Evolutionary conservation across 2,329 filamentous ascomycete species (phyloP).

Genomic region (Aspergillus pseudoglaucus): DNA sequence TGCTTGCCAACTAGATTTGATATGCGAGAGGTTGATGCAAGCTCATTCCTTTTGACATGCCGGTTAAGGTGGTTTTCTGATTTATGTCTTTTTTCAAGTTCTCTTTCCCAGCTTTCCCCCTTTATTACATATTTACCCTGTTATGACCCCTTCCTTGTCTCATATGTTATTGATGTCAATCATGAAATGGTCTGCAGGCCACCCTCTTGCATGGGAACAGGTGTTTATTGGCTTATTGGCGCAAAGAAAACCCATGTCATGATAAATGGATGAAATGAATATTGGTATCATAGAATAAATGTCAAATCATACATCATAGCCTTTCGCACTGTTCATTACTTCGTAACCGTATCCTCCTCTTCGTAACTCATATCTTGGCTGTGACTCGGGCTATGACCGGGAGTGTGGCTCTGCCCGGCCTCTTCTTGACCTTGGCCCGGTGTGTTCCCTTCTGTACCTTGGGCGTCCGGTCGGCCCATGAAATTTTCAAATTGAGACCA

Average conservation of each 20-base stretch:
- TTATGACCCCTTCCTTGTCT: constrained; percentile 6
- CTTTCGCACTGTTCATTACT: not conserved
- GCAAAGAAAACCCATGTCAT: constrained; percentile 10
- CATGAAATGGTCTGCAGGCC: constrained; percentile 25
- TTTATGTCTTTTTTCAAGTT: constrained; percentile 14
- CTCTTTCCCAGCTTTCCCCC: constrained; percentile 14
- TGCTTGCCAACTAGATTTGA: not conserved
- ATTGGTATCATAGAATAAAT: not conserved
- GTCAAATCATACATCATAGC: not conserved
- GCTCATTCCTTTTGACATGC: not conserved
- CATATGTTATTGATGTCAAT: constrained; percentile 21
- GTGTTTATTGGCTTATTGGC: constrained; percentile 32
- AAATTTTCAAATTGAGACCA: constrained; percentile 98
- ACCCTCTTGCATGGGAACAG: constrained; percentile 30
- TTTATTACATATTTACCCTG: constrained; percentile 2
- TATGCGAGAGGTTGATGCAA: constrained; percentile 9
- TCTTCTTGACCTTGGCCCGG: constrained; percentile 13
- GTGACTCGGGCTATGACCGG: not conserved
- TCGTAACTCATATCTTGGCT: not conserved
- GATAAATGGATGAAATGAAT: not conserved
- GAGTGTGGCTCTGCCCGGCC: not conserved
- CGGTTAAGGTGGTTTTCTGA: constrained; percentile 17
- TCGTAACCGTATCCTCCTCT: not conserved
- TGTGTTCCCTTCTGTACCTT: constrained; percentile 9
- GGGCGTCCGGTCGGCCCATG: constrained; percentile 65